These are phyloP conservation scores for Hansfordia pulvinata DNA, from an alignment of 2,329 filamentous ascomycete genomes.

Conservation along the genomic window DNA sequence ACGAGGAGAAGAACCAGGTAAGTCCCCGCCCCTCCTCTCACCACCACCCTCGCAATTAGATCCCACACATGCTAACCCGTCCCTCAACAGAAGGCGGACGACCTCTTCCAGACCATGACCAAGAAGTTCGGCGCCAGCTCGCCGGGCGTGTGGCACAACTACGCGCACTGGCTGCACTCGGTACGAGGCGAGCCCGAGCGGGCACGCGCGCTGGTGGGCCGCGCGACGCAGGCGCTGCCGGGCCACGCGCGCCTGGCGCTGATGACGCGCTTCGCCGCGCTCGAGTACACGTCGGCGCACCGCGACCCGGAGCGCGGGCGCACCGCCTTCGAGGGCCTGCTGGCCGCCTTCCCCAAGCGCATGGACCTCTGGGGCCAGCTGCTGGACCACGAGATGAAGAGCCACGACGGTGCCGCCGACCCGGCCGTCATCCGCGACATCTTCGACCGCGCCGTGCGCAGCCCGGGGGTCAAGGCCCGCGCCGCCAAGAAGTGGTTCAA, in stretches of 20 bases:
- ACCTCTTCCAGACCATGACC: conserved; percentile 70
- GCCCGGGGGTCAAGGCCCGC: conserved; percentile 63
- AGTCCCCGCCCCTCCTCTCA: conserved; percentile 21
- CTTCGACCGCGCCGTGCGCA: conserved; percentile 66
- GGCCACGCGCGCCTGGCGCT: conserved; percentile 55
- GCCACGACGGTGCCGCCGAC: conserved; percentile 37
- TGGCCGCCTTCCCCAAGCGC: conserved; percentile 77
- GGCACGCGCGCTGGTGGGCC: conserved; percentile 63
- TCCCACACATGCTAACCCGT: conserved; percentile 14
- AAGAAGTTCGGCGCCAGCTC: conserved; percentile 80
- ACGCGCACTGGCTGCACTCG: conserved; percentile 82
- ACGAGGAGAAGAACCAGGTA: conserved; percentile 74
- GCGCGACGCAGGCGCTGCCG: conserved; percentile 72
- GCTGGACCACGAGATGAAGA: conserved; percentile 63
- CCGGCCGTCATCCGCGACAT: conserved; percentile 51
- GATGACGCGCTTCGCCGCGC: conserved; percentile 75
- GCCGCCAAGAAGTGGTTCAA: conserved; percentile 83
- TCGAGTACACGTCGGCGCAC: conserved; percentile 76
- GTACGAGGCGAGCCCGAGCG: conserved; percentile 56
- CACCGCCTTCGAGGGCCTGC: conserved; percentile 83
- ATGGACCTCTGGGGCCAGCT: conserved; percentile 89
- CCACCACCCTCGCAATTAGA: too few species aligned
- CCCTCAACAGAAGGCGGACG: conserved; percentile 63
- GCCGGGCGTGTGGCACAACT: conserved; percentile 82
- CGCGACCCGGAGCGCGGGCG: conserved; percentile 84